These are phyloP conservation scores for Naegleria lovaniensis DNA, from an alignment of 208 protist genomes.

Conservation along the genomic window DNA sequence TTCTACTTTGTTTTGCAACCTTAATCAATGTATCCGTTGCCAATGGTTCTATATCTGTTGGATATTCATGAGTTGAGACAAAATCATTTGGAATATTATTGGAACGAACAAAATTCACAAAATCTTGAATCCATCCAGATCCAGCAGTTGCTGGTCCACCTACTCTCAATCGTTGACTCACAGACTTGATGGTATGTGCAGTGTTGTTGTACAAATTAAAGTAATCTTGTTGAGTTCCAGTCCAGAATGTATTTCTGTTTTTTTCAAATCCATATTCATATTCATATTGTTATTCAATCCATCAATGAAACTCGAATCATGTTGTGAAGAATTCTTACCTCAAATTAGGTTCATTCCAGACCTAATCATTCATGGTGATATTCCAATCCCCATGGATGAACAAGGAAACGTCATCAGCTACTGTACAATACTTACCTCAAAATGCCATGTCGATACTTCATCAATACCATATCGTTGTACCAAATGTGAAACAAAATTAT, in stretches of 20 bases:
- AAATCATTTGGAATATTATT: constrained; percentile 31
- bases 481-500: neutral
- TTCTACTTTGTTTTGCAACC: neutral
- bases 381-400: neutral
- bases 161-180: neutral
- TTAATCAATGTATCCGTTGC: neutral
- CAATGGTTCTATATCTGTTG: constrained; percentile 22
- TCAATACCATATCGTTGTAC: constrained; percentile 19
- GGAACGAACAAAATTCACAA: neutral
- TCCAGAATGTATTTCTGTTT: constrained; percentile 18
- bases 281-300: no score
- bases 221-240: constrained; percentile 28
- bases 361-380: constrained; percentile 16
- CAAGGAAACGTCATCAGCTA: no score
- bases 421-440: neutral
- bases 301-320: no score
- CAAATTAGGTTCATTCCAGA: constrained; percentile 41
- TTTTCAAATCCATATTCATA: no score
- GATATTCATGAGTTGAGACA: constrained; percentile 31
- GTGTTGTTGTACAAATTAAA: constrained; percentile 15
- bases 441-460: constrained; percentile 20
- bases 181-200: constrained; percentile 14
- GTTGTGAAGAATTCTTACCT: no score
- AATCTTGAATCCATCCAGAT: constrained; percentile 15
- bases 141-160: constrained; percentile 26